These are phyloP conservation scores for Vigna hirtella DNA, from an alignment of 306 rosid species.

Conservation along the genomic window DNA sequence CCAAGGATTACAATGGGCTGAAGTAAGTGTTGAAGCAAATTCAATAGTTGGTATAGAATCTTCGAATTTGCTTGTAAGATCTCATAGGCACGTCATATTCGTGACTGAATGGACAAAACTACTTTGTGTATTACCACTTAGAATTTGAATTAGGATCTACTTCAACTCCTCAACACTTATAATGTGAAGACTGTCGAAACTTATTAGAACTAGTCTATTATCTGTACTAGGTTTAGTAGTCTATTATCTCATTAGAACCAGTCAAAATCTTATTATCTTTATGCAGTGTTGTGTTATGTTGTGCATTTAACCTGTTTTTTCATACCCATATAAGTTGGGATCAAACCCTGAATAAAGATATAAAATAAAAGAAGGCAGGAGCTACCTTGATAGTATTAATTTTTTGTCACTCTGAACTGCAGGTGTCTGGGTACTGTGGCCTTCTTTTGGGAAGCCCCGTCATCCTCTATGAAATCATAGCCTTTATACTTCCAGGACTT, in stretches of 20 bases:
- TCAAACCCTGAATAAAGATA: neutral
- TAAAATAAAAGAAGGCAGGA: neutral
- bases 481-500: slow-evolving; percentile 91
- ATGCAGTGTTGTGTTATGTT: slow-evolving; percentile 28
- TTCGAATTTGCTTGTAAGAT: too few species aligned
- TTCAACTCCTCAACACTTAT: neutral
- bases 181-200: neutral
- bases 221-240: neutral
- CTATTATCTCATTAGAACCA: neutral
- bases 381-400: slow-evolving; percentile 16
- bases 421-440: slow-evolving; percentile 99
- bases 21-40: too few species aligned
- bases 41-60: neutral
- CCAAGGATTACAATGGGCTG: too few species aligned
- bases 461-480: slow-evolving; percentile 88
- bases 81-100: neutral
- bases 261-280: neutral
- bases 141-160: neutral
- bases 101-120: neutral
- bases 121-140: neutral
- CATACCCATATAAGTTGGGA: slow-evolving; percentile 9
- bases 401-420: slow-evolving; percentile 45
- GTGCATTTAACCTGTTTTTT: slow-evolving; percentile 7
- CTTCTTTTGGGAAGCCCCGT: slow-evolving; percentile 94
- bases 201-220: neutral